Evolutionary conservation across 768 basidiomycete species (phyloP), one percentile per base, ranked within the genome.

Genomic region (Guyanaporus albipodus): DNA sequence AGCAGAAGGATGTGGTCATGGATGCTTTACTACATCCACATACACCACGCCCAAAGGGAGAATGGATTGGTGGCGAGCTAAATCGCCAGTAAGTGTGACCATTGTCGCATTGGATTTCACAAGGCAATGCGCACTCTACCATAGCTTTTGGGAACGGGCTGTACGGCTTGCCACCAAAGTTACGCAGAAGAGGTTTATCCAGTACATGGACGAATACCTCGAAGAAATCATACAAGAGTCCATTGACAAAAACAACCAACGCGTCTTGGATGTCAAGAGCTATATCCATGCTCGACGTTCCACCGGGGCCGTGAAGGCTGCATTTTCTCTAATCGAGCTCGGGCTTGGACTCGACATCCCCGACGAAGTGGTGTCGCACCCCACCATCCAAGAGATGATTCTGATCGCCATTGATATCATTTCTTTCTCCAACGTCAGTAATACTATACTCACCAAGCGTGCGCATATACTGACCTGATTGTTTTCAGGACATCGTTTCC

Each of bases 171-270:
- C 53, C 6, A 59, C 47, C 2, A n/a, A 9, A 19, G 15, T 33
- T 11, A 35, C 44, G 12, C 53, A 55, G 22, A 49, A 53, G 8
- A 67, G 69, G 27, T 73, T 79, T 52, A 52, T 77, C 21, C 51
- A 67, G 6, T 49, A 46, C 4, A 71, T 75, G 47, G 54, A 67
- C 10, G 45, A 51, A 12, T 78, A 72, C 48, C 52, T 66, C 4
- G 55, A 69, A 2, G 48, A 72, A 0, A 68, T 77, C 6, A 66
- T 72, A 1, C 61, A 69, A 10, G 67, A 80, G 56, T 72, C 76
- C 0, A 50, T 56, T 0, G 75, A 79, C 46, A 67, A 75, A 6
- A 55, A 56, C 8, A 28, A 56, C 8, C 48, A 58, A 24, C 50
- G 43, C 26, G 59, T 76, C 10, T 68, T 72, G 6, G 61, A 61